These are phyloP conservation scores for Aspergillus candidus DNA, from an alignment of 2,329 filamentous ascomycete genomes.

Conservation along the genomic window DNA sequence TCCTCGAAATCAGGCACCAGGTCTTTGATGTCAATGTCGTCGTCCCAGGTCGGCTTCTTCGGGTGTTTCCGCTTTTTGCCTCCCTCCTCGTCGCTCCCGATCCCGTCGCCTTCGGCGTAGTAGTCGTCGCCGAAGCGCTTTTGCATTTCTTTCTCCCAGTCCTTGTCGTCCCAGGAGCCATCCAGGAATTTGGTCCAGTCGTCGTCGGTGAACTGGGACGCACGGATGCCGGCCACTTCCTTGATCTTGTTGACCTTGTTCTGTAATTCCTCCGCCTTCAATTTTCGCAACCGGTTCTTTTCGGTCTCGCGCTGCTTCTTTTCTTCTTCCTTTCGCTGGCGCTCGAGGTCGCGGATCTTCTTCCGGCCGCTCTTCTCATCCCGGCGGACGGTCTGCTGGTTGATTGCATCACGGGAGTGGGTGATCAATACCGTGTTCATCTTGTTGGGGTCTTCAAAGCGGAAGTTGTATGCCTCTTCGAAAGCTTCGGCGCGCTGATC, in stretches of 20 bases:
- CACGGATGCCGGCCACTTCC: constrained; percentile 73
- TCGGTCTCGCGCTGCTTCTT: constrained; percentile 72
- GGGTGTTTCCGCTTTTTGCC: constrained; percentile 53
- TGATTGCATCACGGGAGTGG: constrained; percentile 80
- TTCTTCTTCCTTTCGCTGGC: constrained; percentile 69
- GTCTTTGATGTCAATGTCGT: constrained; percentile 96
- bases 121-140: constrained; percentile 85
- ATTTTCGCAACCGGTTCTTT: constrained; percentile 72
- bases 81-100: constrained; percentile 40
- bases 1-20: constrained; percentile 84
- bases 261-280: constrained; percentile 88
- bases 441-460: constrained; percentile 86
- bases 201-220: constrained; percentile 62
- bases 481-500: constrained; percentile 74
- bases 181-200: constrained; percentile 83
- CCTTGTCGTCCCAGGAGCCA: constrained; percentile 78
- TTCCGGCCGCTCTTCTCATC: constrained; percentile 74
- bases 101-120: constrained; percentile 64
- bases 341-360: constrained; percentile 71
- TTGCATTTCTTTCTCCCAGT: constrained; percentile 87
- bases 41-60: constrained; percentile 88
- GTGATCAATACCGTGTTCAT: constrained; percentile 83
- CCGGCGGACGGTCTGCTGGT: constrained; percentile 74
- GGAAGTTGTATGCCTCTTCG: constrained; percentile 89
- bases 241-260: constrained; percentile 82